Conservation (phyloP, 1,139 yeast species). For the Maudiozyma humilis region DNA sequence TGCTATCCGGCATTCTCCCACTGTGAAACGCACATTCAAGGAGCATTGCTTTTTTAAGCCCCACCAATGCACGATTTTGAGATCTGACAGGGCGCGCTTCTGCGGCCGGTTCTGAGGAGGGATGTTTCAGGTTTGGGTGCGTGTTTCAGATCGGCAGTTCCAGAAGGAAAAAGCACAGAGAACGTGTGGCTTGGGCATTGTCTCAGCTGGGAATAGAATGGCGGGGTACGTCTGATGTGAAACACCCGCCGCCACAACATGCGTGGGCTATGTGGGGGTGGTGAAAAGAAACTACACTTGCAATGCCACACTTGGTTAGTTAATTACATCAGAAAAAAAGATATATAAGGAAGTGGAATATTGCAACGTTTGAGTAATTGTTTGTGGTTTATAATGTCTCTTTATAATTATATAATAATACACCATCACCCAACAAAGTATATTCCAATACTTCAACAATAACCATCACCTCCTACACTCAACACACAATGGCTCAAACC, state of each 20-base stretch:
- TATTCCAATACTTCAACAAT: slow-evolving; percentile 1
- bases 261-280: too few species aligned
- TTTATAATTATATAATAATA: neutral
- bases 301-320: too few species aligned
- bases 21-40: neutral
- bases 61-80: neutral
- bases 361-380: neutral
- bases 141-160: neutral
- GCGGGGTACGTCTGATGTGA: neutral
- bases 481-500: slow-evolving; percentile 1
- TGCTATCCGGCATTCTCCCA: neutral
- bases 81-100: neutral
- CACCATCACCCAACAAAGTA: slow-evolving; percentile 2
- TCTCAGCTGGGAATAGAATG: neutral
- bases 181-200: neutral
- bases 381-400: neutral
- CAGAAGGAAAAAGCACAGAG: neutral
- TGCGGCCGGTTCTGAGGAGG: neutral
- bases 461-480: neutral
- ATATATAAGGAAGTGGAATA: neutral
- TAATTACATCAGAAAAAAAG: too few species aligned
- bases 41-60: neutral
- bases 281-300: too few species aligned
- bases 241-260: neutral
- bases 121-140: neutral